Base-by-base conservation (phyloP, 345 rosid species). In the Sisymbrium irio region DNA sequence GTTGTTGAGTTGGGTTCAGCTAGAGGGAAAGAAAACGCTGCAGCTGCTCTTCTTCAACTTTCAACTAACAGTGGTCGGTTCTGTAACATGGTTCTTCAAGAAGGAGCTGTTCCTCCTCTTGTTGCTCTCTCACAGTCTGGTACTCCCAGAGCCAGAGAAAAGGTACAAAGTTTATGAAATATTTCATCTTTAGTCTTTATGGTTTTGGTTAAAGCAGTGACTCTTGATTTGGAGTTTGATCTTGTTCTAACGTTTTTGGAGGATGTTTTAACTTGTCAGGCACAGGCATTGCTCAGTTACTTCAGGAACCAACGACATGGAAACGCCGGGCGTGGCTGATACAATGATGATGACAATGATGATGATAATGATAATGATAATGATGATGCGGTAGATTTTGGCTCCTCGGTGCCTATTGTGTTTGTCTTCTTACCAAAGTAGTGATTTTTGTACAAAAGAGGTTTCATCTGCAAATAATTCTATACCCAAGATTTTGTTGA, bases 21-120 rank as follows among this genome's bases (percentile, higher is more conserved):
- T n/a, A 90, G 98, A 82, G 99, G 97, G 55, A 96, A 90, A 83
- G 98, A 92, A 70, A 89, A 90, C 77, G 96, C 99, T 0, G 98
- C 99, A 0, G 98, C 99, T n/a, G 97, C 99, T 64, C 96, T 96
- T 62, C 82, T 90, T 80, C 99, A 92, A 64, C 91, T 96, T 39
- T 92, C 91, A 67, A 87, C 94, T 1, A 86, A 65, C 62, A 92
- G 88, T 71, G 78, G 50, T 72, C 85, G 93, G 82, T 84, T 86
- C 82, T 90, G 95, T 67, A 88, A 80, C 74, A 82, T 65, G 81
- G 97, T 90, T 80, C 96, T 96, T 33, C 98, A 88, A 80, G 99
- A 92, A 83, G 97, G 99, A 20, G 98, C 97, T 28, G 91, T 90
- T 53, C 99, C 98, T 9, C 99, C 98, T 40, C 81, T 96, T 2